Percentiles rank a stretch among this genome's conserved stretches.
Evolutionary conservation across 2,329 filamentous ascomycete species (phyloP).

Genomic region (Aspergillus fumigatus): DNA sequence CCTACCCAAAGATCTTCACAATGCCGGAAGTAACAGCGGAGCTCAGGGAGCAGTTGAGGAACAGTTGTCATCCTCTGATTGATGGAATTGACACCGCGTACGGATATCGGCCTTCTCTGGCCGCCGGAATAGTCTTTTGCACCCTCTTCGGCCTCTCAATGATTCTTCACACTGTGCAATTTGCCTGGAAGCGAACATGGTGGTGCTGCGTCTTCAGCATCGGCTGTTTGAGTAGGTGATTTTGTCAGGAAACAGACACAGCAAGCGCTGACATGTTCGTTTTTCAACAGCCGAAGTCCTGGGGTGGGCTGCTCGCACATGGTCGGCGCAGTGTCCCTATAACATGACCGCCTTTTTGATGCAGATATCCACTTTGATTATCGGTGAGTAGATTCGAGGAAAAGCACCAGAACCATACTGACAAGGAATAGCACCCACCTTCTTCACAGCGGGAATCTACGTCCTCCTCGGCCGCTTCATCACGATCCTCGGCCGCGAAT

Average conservation of each 20-base stretch:
- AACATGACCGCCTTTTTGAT: slow-evolving; percentile 47
- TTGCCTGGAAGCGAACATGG: slow-evolving; percentile 35
- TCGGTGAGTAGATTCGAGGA: slow-evolving; percentile 20
- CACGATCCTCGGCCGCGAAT: slow-evolving; percentile 39
- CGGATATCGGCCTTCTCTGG: slow-evolving; percentile 31
- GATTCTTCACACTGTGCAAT: slow-evolving; percentile 31
- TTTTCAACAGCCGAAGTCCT: slow-evolving; percentile 36
- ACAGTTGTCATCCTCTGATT: slow-evolving; percentile 24
- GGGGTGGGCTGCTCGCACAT: slow-evolving; percentile 48
- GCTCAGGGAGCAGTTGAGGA: slow-evolving; percentile 8
- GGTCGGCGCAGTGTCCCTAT: slow-evolving; percentile 48
- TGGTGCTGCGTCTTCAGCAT: slow-evolving; percentile 36
- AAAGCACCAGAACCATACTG: neutral
- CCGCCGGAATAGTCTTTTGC: slow-evolving; percentile 31
- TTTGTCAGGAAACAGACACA: neutral
- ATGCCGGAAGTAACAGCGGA: neutral
- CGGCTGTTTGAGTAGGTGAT: slow-evolving; percentile 31
- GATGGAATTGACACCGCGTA: slow-evolving; percentile 24
- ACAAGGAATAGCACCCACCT: slow-evolving; percentile 38
- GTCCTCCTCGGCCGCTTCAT: slow-evolving; percentile 48
- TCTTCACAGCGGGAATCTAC: slow-evolving; percentile 51
- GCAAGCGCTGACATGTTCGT: slow-evolving; percentile 1
- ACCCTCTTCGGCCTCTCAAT: slow-evolving; percentile 33
- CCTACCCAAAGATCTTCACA: neutral
- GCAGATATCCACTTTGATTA: slow-evolving; percentile 45